Evolutionary conservation across 139 green algal species (phyloP).

Genomic region (Zygnema circumcarinatum): DNA sequence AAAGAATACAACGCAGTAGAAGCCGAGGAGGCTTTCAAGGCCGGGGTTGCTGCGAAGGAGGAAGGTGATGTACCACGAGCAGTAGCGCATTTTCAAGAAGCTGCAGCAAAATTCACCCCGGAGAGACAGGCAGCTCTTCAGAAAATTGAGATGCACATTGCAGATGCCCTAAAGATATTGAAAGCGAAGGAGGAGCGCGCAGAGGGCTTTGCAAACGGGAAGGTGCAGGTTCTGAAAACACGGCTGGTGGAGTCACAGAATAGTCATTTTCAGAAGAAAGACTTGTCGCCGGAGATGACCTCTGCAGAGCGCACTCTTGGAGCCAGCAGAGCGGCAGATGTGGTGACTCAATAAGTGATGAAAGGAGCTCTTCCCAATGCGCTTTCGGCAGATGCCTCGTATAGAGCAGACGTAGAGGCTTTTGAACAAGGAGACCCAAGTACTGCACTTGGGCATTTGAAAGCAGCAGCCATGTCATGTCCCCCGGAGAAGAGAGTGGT

Average conservation of each 20-base stretch:
- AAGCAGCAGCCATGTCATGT: not conserved
- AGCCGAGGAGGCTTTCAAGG: not conserved
- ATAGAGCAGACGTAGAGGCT: not conserved
- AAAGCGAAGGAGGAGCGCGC: not conserved
- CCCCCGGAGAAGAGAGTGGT: not conserved
- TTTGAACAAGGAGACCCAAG: not conserved
- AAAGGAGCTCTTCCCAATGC: not conserved
- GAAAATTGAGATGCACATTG: not conserved
- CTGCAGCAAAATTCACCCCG: not conserved
- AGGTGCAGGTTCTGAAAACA: not conserved
- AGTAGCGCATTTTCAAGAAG: not conserved
- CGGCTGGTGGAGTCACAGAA: not conserved
- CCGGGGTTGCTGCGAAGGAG: not conserved
- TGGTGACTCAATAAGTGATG: not conserved
- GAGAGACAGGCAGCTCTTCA: not conserved
- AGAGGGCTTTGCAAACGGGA: not conserved
- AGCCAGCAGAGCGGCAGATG: not conserved
- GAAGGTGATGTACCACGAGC: not conserved
- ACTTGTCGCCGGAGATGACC: not conserved
- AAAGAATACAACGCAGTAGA: not conserved
- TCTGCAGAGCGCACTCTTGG: not conserved
- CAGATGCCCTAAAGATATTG: not conserved
- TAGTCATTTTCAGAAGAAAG: not conserved
- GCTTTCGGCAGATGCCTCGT: not conserved
- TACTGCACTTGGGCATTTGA: not conserved